phyloP scores from a whole-genome alignment of 2,329 filamentous ascomycete species.

The Colletotrichum tofieldiae region DNA sequence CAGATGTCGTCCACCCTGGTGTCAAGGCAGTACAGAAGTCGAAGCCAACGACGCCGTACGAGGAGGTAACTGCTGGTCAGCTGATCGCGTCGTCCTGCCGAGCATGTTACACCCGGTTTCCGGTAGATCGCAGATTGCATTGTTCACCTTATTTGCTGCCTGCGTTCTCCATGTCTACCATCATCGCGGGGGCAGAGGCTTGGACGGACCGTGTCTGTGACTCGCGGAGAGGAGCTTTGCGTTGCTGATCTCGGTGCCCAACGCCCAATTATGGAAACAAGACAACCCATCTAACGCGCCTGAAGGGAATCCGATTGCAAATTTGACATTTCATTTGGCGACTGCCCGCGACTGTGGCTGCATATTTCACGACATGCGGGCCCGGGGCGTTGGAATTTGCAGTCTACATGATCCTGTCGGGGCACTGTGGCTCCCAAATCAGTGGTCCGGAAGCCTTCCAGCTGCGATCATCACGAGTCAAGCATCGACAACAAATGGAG shows the following conservation, averaged over 20 bases:
- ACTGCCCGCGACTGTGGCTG: not conserved
- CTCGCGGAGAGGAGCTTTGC: constrained; percentile 20
- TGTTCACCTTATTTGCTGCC: not conserved
- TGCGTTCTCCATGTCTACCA: not conserved
- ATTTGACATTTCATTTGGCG: not conserved
- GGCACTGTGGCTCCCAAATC: constrained; percentile 22
- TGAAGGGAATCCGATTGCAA: not conserved
- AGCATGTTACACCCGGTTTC: constrained; percentile 17
- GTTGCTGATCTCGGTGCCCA: constrained; percentile 35
- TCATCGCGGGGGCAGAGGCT: not conserved
- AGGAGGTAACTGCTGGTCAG: constrained; percentile 14
- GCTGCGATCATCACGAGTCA: constrained; percentile 24
- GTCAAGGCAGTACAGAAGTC: not conserved
- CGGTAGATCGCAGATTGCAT: not conserved
- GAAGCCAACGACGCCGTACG: constrained; percentile 11
- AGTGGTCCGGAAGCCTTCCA: constrained; percentile 26
- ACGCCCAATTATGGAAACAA: constrained; percentile 27
- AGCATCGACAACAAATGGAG: constrained; percentile 24
- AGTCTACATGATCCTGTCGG: not conserved
- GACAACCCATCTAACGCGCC: not conserved
- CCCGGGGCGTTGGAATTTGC: constrained; percentile 19
- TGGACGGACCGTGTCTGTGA: constrained; percentile 20
- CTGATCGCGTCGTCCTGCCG: constrained; percentile 22
- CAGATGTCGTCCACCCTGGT: not conserved
- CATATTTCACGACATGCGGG: constrained; percentile 1